Evolutionary conservation across 2,329 filamentous ascomycete genomes (phyloP), one percentile per base, ranked within the genome.

Genomic region (Pestalotiopsis sp.): DNA sequence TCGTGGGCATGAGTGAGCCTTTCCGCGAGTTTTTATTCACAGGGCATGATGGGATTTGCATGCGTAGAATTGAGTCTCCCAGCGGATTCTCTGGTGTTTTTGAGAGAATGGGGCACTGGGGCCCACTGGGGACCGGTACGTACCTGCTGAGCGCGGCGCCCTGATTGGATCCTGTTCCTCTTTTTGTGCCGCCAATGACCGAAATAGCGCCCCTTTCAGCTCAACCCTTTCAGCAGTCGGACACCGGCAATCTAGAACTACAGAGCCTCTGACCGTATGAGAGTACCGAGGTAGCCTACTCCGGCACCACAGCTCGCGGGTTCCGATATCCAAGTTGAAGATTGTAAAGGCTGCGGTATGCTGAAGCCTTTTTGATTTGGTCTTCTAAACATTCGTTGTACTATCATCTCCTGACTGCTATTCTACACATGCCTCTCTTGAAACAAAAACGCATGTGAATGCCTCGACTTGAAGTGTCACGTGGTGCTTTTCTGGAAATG

Each of bases 1-100:
- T 66, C 38, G 36, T 57, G 39, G 17, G 57, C 60, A 64, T 60
- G 64, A 45, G 11, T 38, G 61, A 14, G 57, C 17, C 23, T 13
- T 31, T 67, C 36, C 23, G 27, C 20, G 20, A 49, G 64, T 65
- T 70, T 70, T 70, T 70, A 70, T 70, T 64, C 38, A 23, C 14
- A 64, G 60, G 67, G 66, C 69, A 67, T 70, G 66, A 68, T 70
- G 69, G 69, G 69, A 68, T 68, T 70, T 70, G 69, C 69, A 66
- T 59, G 69, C 69, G 69, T 70, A 70, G 66, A 70, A 70, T 67
- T 70, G 69, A 70, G 69, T 68, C 69, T 68, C 69, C 68, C 64
- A 49, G 57, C 58, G 36, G 60, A 63, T 20, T 62, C 64, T 68
- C 59, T 67, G 66, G 66, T 58, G 66, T 64, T 68, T 68, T 59